These are phyloP conservation scores for Rhamnella rubrinervis DNA, from an alignment of 331 rosid species.

Conservation along the genomic window DNA sequence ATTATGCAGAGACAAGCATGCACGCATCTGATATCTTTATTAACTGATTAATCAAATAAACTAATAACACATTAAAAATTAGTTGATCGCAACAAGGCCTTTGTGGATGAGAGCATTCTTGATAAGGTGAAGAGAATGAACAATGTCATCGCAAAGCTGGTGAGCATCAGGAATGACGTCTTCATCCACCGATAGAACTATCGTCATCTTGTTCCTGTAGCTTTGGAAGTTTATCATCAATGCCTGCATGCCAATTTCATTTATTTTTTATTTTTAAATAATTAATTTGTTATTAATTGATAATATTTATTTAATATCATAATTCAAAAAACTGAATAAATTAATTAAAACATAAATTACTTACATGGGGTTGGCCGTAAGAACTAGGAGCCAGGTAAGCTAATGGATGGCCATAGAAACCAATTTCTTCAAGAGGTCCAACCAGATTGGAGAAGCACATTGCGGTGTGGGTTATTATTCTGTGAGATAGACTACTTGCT, in stretches of 20 bases:
- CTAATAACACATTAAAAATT: not conserved
- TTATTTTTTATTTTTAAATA: no score
- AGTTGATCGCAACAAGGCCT: conserved; percentile 11
- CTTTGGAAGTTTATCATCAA: conserved; percentile 42
- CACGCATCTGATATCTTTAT: no score
- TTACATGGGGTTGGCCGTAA: conserved; percentile 45
- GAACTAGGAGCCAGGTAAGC: conserved; percentile 31
- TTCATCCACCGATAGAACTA: conserved; percentile 37
- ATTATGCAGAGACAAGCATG: no score
- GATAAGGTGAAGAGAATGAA: conserved; percentile 19
- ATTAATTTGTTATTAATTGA: no score
- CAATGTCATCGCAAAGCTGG: conserved; percentile 30
- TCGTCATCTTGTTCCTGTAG: conserved; percentile 31
- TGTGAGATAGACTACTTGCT: conserved; percentile 32
- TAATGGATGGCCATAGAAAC: conserved; percentile 36
- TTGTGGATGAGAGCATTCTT: conserved; percentile 28
- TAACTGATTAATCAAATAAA: no score
- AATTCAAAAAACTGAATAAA: no score
- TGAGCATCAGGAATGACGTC: conserved; percentile 21
- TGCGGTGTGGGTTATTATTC: conserved; percentile 23
- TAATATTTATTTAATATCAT: no score
- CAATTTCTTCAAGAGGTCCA: conserved; percentile 42
- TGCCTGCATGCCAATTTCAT: conserved; percentile 19
- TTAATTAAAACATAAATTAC: no score
- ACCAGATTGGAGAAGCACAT: conserved; percentile 41